Percentiles rank a stretch among this genome's conserved stretches.
These are phyloP conservation scores for Bothriochloa decipiens DNA, from an alignment of 176 grass and related monocot species.

Conservation along the genomic window DNA sequence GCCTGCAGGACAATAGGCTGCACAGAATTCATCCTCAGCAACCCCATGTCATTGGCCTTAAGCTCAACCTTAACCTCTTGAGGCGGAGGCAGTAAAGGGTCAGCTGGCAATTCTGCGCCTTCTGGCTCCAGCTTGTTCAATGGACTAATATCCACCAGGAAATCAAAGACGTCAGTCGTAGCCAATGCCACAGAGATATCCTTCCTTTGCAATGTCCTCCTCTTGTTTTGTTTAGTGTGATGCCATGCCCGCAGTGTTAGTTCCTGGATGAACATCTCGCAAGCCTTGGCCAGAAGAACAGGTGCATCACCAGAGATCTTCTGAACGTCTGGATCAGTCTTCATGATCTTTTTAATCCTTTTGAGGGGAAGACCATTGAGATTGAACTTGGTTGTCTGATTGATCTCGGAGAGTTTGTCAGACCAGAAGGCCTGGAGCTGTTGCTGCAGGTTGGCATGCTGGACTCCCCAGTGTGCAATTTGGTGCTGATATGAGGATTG, in stretches of 20 bases:
- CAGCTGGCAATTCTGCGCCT: neutral
- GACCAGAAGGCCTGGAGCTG: conserved; percentile 39
- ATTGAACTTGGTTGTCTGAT: conserved; percentile 30
- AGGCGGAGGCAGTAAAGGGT: neutral
- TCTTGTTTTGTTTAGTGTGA: conserved; percentile 28
- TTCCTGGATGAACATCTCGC: conserved; percentile 34
- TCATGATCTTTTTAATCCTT: conserved; percentile 38
- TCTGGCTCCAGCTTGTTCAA: neutral
- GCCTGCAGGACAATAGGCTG: neutral
- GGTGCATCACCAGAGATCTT: conserved; percentile 8
- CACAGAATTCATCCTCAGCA: neutral
- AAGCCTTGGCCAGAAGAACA: conserved; percentile 12
- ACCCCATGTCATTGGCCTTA: neutral
- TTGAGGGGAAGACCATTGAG: neutral
- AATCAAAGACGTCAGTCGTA: conserved; percentile 16
- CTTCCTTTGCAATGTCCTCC: conserved; percentile 4
- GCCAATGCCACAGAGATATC: neutral
- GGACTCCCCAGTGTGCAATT: conserved; percentile 38
- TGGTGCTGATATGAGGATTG: conserved; percentile 48
- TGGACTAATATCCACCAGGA: conserved; percentile 10
- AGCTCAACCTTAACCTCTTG: neutral
- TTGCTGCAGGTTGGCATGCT: conserved; percentile 39
- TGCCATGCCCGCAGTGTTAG: conserved; percentile 31
- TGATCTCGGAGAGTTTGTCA: neutral
- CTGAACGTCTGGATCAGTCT: conserved; percentile 12